Conservation (phyloP, 1,284 basidiomycete genomes). For the Anthracocystis walkeri region DNA sequence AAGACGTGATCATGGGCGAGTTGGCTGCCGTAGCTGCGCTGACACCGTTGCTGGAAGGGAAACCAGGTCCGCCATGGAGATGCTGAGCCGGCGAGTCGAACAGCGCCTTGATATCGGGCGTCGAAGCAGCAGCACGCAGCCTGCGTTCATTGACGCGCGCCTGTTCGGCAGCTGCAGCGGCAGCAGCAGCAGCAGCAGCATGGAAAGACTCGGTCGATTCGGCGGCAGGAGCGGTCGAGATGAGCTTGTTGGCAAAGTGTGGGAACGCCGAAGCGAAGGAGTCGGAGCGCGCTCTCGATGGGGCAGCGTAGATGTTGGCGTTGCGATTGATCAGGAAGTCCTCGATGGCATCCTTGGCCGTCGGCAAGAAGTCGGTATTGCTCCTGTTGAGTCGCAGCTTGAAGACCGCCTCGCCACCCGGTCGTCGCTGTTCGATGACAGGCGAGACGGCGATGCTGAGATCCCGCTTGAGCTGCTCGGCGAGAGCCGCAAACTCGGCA, state of each 20-base stretch:
- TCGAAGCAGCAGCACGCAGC: slow-evolving; percentile 84
- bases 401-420: slow-evolving; percentile 80
- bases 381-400: slow-evolving; percentile 94
- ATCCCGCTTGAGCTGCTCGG: slow-evolving; percentile 91
- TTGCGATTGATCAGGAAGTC: slow-evolving; percentile 88
- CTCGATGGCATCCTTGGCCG: slow-evolving; percentile 90
- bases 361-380: slow-evolving; percentile 79
- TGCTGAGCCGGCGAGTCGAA: slow-evolving; percentile 74
- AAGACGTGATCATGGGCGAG: slow-evolving; percentile 56
- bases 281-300: slow-evolving; percentile 75
- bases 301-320: slow-evolving; percentile 71
- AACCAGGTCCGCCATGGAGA: slow-evolving; percentile 71
- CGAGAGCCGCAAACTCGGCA: slow-evolving; percentile 83
- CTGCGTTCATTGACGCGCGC: slow-evolving; percentile 78
- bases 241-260: slow-evolving; percentile 93
- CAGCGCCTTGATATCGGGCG: slow-evolving; percentile 93
- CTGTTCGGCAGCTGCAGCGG: slow-evolving; percentile 39
- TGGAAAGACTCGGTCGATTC: slow-evolving; percentile 64
- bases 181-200: slow-evolving; percentile 30
- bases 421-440: slow-evolving; percentile 71
- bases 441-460: slow-evolving; percentile 88
- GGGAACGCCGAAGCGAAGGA: slow-evolving; percentile 95
- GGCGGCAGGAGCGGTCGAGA: slow-evolving; percentile 55
- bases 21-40: slow-evolving; percentile 44
- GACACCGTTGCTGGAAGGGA: slow-evolving; percentile 30